phyloP scores from a whole-genome alignment of 2,329 filamentous ascomycete species.

The Exophiala dermatitidis region DNA sequence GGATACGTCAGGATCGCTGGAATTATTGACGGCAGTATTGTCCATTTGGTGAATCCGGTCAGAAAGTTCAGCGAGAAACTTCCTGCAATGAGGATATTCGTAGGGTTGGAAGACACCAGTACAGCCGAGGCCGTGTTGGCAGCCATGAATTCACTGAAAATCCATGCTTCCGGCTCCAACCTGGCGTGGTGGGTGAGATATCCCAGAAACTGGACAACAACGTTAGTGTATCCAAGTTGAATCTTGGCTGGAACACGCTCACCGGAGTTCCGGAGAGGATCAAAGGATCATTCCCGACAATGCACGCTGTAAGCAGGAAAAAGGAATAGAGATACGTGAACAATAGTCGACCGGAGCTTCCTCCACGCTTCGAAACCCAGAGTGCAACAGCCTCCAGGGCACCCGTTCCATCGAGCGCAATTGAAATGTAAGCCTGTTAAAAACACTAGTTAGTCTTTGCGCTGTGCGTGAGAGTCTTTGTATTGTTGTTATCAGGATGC shows the following conservation, averaged over 20 bases:
- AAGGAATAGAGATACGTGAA: constrained; percentile 27
- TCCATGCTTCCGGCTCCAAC: constrained; percentile 24
- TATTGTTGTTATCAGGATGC: not conserved
- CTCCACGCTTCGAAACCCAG: constrained; percentile 25
- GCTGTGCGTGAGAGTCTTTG: not conserved
- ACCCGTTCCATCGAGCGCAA: constrained; percentile 27
- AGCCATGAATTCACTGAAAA: constrained; percentile 28
- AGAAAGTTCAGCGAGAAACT: constrained; percentile 26
- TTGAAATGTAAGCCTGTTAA: constrained; percentile 24
- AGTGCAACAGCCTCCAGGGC: constrained; percentile 26
- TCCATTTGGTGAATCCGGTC: constrained; percentile 28
- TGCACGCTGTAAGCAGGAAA: constrained; percentile 25
- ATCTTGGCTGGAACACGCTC: not conserved
- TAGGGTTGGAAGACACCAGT: constrained; percentile 69
- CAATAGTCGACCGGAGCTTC: constrained; percentile 24
- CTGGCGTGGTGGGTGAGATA: constrained; percentile 25
- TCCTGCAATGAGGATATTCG: constrained; percentile 33
- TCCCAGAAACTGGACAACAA: constrained; percentile 18
- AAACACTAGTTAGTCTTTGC: not conserved
- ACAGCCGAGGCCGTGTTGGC: constrained; percentile 62
- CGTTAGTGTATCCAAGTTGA: not conserved
- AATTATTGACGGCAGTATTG: constrained; percentile 25
- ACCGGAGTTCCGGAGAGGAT: constrained; percentile 26
- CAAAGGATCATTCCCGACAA: constrained; percentile 26
- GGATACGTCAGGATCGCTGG: constrained; percentile 25